These are phyloP conservation scores for Claviceps africana DNA, from an alignment of 2,329 filamentous ascomycete genomes.

Conservation along the genomic window DNA sequence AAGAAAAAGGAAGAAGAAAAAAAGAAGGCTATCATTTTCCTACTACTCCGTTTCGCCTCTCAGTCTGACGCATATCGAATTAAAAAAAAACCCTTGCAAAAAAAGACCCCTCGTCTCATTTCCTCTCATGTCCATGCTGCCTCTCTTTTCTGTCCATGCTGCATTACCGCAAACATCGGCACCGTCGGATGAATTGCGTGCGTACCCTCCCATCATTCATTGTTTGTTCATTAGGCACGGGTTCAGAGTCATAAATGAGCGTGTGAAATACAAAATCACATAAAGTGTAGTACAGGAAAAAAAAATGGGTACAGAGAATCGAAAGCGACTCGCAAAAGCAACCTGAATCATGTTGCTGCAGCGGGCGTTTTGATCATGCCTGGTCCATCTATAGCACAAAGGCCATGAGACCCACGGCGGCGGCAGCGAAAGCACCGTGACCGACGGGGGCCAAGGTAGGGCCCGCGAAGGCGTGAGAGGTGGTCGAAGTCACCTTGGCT, in stretches of 20 bases:
- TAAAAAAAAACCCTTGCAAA: slow-evolving; percentile 11
- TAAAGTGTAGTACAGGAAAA: slow-evolving; percentile 16
- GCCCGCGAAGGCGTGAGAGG: slow-evolving; percentile 20
- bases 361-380: not conserved
- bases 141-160: slow-evolving; percentile 1
- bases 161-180: not conserved
- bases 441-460: slow-evolving; percentile 28
- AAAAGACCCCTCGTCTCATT: slow-evolving; percentile 2
- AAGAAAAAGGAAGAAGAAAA: too few species aligned
- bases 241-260: slow-evolving; percentile 1
- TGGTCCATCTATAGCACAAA: slow-evolving; percentile 30
- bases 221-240: slow-evolving; percentile 9
- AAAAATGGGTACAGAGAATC: slow-evolving; percentile 20
- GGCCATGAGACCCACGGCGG: slow-evolving; percentile 38
- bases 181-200: slow-evolving; percentile 7
- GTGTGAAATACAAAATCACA: slow-evolving; percentile 6
- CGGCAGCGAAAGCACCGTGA: slow-evolving; percentile 32
- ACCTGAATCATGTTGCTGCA: not conserved
- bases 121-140: slow-evolving; percentile 9
- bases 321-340: slow-evolving; percentile 11
- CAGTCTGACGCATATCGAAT: slow-evolving; percentile 18
- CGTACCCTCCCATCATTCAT: slow-evolving; percentile 10
- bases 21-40: slow-evolving; percentile 9
- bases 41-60: slow-evolving; percentile 22
- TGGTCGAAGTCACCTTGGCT: slow-evolving; percentile 19